These are phyloP conservation scores for Ustilago shanxiensis DNA, from an alignment of 1,284 basidiomycete species.

Conservation along the genomic window DNA sequence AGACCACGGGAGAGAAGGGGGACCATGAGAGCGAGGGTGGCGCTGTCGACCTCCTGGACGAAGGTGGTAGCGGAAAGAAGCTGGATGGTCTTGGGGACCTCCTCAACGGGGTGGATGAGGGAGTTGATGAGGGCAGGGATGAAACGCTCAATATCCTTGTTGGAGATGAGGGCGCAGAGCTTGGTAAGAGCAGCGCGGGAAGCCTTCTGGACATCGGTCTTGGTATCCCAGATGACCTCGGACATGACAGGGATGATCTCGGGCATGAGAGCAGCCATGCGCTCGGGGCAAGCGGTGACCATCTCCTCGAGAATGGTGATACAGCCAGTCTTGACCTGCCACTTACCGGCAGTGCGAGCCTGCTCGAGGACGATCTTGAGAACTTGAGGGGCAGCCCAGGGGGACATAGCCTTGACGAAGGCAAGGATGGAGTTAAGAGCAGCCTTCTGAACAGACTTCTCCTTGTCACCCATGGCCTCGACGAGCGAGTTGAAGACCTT, in stretches of 20 bases:
- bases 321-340: constrained; percentile 97
- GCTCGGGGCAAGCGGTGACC: constrained; percentile 83
- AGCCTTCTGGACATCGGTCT: constrained; percentile 99
- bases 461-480: constrained; percentile 93
- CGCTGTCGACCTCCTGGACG: constrained; percentile 99
- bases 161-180: constrained; percentile 78
- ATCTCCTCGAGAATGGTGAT: constrained; percentile 90
- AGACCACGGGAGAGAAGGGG: constrained; percentile 97
- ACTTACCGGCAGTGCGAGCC: constrained; percentile 96
- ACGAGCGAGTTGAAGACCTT: constrained; percentile 86
- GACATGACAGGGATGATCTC: constrained; percentile 95
- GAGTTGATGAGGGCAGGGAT: constrained; percentile 92
- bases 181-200: constrained; percentile 94
- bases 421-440: constrained; percentile 86
- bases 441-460: constrained; percentile 84
- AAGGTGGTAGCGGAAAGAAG: constrained; percentile 99
- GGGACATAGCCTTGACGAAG: constrained; percentile 86
- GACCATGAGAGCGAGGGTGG: constrained; percentile 98
- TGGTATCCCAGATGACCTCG: constrained; percentile 99
- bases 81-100: constrained; percentile 94
- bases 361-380: constrained; percentile 92
- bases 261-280: constrained; percentile 91
- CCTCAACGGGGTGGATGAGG: constrained; percentile 98
- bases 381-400: constrained; percentile 87
- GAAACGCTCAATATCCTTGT: constrained; percentile 93